Evolutionary conservation across 163 green algal species (phyloP).

Genomic region (Volvox carteri): DNA sequence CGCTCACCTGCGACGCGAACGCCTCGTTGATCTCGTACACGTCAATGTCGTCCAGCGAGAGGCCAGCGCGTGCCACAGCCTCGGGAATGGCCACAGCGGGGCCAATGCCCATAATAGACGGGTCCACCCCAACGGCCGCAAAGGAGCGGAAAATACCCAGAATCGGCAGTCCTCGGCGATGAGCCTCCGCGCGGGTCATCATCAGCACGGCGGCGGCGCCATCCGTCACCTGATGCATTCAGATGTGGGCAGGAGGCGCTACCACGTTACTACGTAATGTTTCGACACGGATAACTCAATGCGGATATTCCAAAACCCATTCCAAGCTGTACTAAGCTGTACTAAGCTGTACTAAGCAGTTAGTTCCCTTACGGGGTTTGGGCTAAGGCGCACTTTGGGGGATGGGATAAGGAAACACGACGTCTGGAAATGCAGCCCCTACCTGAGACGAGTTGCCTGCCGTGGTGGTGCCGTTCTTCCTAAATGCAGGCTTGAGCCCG

Average conservation of each 20-base stretch:
- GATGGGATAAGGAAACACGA: not conserved
- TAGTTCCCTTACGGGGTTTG: no score
- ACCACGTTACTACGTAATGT: no score
- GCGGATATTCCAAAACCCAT: no score
- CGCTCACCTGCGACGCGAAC: conserved; percentile 91
- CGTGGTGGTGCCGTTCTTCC: conserved; percentile 96
- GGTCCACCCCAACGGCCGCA: conserved; percentile 93
- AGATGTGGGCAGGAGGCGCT: not conserved
- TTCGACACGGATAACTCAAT: no score
- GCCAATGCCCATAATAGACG: conserved; percentile 97
- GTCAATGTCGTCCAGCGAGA: conserved; percentile 95
- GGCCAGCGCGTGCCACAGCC: conserved; percentile 86
- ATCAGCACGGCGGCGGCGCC: conserved; percentile 93
- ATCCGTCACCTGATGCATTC: conserved; percentile 90
- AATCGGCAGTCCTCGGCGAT: conserved; percentile 86
- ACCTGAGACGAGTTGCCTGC: conserved; percentile 95
- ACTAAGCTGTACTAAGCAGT: no score
- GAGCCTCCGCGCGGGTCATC: conserved; percentile 93
- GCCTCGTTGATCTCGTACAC: conserved; percentile 99
- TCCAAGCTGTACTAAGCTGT: no score
- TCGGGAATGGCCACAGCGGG: conserved; percentile 95
- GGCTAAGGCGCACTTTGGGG: not conserved
- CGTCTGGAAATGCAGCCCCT: not conserved
- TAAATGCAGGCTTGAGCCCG: conserved; percentile 91
- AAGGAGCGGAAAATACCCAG: conserved; percentile 93